phyloP scores from a whole-genome alignment of 164 flowering plant species.

The Aristolochia contorta region DNA sequence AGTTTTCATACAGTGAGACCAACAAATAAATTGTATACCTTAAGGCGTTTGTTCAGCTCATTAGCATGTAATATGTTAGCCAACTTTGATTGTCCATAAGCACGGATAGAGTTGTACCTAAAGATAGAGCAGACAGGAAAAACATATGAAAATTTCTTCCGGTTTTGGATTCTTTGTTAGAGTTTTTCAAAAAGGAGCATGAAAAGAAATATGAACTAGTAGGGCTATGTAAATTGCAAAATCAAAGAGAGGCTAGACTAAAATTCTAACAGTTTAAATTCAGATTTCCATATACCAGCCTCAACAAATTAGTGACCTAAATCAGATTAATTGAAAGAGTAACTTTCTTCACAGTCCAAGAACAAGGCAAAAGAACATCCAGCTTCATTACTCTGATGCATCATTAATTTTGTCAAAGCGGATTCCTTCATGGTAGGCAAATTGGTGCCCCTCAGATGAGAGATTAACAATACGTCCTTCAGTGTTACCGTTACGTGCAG shows the following conservation, averaged over 20 bases:
- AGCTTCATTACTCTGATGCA: constrained; percentile 32
- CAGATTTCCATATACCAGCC: no score
- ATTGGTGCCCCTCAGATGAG: constrained; percentile 47
- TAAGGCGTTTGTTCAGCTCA: constrained; percentile 50
- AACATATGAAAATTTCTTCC: not conserved
- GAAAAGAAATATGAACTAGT: no score
- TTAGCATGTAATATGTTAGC: constrained; percentile 74
- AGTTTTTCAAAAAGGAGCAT: no score
- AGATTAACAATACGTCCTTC: constrained; percentile 82
- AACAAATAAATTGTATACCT: constrained; percentile 27
- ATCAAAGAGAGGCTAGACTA: no score
- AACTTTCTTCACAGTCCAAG: no score
- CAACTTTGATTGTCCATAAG: constrained; percentile 80
- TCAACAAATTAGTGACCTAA: no score
- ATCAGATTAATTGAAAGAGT: no score
- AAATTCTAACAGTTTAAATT: no score
- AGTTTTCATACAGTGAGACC: not conserved
- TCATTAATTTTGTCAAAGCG: constrained; percentile 64
- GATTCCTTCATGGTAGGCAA: constrained; percentile 51
- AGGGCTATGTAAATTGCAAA: no score
- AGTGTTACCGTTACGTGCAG: constrained; percentile 32
- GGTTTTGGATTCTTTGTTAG: not conserved
- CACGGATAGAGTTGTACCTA: constrained; percentile 35
- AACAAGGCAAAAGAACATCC: no score
- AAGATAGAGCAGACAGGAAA: not conserved